Evolutionary conservation across 2,329 filamentous ascomycete species (phyloP).

Genomic region (Colletotrichum scovillei): DNA sequence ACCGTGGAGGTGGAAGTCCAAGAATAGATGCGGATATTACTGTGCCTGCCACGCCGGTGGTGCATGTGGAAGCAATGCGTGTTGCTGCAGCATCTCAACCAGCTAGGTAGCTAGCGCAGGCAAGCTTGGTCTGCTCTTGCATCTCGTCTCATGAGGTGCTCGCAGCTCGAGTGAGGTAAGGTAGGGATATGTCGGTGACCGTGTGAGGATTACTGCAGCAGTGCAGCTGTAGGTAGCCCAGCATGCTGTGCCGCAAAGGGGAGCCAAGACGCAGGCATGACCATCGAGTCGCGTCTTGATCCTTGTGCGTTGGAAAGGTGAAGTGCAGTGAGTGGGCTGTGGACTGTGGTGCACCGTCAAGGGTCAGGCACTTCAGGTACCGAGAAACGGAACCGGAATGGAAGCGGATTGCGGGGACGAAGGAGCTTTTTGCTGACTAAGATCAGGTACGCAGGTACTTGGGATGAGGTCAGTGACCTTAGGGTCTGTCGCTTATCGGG

Average conservation of each 20-base stretch:
- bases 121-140: background rate
- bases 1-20: background rate
- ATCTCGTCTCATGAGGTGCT: background rate
- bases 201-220: background rate
- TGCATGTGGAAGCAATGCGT: background rate
- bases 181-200: background rate
- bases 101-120: background rate
- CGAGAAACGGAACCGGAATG: conserved; percentile 16
- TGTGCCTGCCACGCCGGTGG: background rate
- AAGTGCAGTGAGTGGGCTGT: background rate
- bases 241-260: background rate
- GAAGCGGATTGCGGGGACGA: conserved; percentile 13
- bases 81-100: background rate
- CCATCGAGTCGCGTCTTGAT: conserved; percentile 1
- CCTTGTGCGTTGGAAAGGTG: background rate
- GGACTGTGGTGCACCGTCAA: background rate
- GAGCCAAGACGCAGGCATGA: background rate
- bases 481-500: background rate
- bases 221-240: background rate
- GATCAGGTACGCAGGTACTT: background rate
- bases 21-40: conserved; percentile 1
- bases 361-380: conserved; percentile 9
- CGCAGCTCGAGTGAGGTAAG: background rate
- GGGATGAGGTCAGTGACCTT: background rate
- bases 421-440: conserved; percentile 2